These are phyloP conservation scores for Monascus ruber DNA, from an alignment of 2,329 filamentous ascomycete genomes.

Conservation along the genomic window DNA sequence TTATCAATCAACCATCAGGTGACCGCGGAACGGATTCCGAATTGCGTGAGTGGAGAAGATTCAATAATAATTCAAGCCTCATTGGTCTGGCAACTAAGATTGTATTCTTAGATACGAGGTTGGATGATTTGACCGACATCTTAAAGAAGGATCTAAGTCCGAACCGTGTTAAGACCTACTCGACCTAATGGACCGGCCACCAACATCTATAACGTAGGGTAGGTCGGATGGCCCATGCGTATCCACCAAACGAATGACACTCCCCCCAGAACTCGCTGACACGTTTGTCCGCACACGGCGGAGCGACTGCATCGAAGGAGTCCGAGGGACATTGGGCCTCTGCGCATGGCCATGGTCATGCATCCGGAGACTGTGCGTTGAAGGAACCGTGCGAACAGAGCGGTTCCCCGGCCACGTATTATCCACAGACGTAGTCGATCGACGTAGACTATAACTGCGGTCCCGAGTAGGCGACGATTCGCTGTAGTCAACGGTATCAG, in stretches of 20 bases:
- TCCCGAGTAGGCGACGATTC: constrained; percentile 9
- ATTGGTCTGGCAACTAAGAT: no score
- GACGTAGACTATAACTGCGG: constrained; percentile 15
- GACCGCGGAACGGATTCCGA: constrained; percentile 1
- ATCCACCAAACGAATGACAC: constrained; percentile 28
- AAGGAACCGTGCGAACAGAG: constrained; percentile 18
- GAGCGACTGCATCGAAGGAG: constrained; percentile 26
- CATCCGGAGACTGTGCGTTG: constrained; percentile 10
- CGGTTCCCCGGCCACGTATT: constrained; percentile 15
- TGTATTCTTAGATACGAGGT: no score
- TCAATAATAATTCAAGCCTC: no score
- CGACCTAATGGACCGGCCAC: no score
- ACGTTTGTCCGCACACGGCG: constrained; percentile 19
- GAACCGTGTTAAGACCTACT: no score
- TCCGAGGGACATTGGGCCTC: constrained; percentile 8
- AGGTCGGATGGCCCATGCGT: constrained; percentile 18
- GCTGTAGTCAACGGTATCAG: constrained; percentile 20
- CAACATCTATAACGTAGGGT: constrained; percentile 21
- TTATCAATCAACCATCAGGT: constrained; percentile 1
- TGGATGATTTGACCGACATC: no score
- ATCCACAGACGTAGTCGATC: constrained; percentile 12
- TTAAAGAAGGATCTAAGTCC: no score
- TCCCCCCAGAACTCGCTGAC: constrained; percentile 24
- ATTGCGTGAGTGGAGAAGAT: no score
- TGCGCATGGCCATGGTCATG: constrained; percentile 3